phyloP scores from a whole-genome alignment of 1,284 basidiomycete genomes.

The Heterobasidion annosum region DNA sequence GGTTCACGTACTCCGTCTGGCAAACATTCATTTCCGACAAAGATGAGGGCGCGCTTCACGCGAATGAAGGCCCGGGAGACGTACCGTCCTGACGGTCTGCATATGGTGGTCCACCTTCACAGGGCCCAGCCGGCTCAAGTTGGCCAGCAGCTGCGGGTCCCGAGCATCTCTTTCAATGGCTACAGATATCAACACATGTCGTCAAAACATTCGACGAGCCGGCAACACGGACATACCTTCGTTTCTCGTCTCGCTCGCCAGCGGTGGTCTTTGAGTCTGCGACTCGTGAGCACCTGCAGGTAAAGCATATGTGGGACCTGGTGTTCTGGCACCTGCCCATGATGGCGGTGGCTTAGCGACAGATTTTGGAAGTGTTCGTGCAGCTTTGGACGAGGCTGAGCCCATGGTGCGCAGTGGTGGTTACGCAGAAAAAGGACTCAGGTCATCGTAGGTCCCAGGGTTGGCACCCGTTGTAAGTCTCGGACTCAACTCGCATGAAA shows the following conservation, averaged over 20 bases:
- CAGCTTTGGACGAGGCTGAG: slow-evolving; percentile 55
- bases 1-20: slow-evolving; percentile 26
- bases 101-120: slow-evolving; percentile 66
- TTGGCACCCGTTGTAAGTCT: too few relatives aligned
- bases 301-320: slow-evolving; percentile 14
- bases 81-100: slow-evolving; percentile 44
- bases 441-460: too few relatives aligned
- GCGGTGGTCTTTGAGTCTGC: slow-evolving; percentile 2
- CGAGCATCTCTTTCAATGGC: slow-evolving; percentile 60
- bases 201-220: background rate
- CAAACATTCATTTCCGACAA: background rate
- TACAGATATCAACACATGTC: slow-evolving; percentile 17
- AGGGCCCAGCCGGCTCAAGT: slow-evolving; percentile 61
- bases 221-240: slow-evolving; percentile 28
- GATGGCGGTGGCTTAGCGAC: slow-evolving; percentile 27
- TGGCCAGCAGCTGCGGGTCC: slow-evolving; percentile 72
- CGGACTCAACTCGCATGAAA: too few relatives aligned
- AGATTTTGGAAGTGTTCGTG: slow-evolving; percentile 52
- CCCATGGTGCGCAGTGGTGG: slow-evolving; percentile 43
- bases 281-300: background rate
- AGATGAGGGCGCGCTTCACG: background rate
- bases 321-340: slow-evolving; percentile 44
- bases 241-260: slow-evolving; percentile 44
- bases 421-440: too few relatives aligned
- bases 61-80: slow-evolving; percentile 17